Evolutionary conservation across 1,139 yeast genomes (phyloP), one percentile per base, ranked within the genome.

Genomic region (Kodamaea sp.): DNA sequence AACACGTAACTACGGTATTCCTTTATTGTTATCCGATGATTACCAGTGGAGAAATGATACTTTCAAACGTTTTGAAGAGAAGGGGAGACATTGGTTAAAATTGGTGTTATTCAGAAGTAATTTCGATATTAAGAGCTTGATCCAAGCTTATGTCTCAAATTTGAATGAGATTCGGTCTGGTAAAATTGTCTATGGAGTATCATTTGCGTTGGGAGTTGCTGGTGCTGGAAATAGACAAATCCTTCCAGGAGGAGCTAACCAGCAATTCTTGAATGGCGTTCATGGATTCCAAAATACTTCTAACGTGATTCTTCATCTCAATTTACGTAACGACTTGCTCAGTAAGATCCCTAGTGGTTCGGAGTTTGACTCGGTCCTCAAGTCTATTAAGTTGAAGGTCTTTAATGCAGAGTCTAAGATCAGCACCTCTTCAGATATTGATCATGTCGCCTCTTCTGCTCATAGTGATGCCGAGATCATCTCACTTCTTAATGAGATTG

Each of bases 191-290:
- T 80, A 76, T 53, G 97, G 96, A 27, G 83, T 86, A 35, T 82
- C 95, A 0, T 87, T 92, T 69, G 97, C 97, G 0, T 65, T 89
- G 42, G 94, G 87, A 47, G 76, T 88, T 80, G 94, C 96, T 1
- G 92, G 95, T 2, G 60, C 76, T 5, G 32, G 35, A 7, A 34
- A 23, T 15, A 30, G 26, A 21, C 29, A 26, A 16, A 29, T 20
- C 14, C 10, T 19, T n/a, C n/a, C n/a, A n/a, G n/a, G n/a, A n/a
- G n/a, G n/a, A n/a, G n/a, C n/a, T n/a, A n/a, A n/a, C n/a, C n/a
- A n/a, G n/a, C n/a, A n/a, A n/a, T n/a, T n/a, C n/a, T n/a, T n/a
- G n/a, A n/a, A 29, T 7, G 8, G 23, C 7, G 15, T 32, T 22
- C 34, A 36, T 21, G 32, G 32, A 3, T 31, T 29, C 22, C 22